Evolutionary conservation across 2,329 filamentous ascomycete species (phyloP).

Genomic region (Trichoderma sp.): DNA sequence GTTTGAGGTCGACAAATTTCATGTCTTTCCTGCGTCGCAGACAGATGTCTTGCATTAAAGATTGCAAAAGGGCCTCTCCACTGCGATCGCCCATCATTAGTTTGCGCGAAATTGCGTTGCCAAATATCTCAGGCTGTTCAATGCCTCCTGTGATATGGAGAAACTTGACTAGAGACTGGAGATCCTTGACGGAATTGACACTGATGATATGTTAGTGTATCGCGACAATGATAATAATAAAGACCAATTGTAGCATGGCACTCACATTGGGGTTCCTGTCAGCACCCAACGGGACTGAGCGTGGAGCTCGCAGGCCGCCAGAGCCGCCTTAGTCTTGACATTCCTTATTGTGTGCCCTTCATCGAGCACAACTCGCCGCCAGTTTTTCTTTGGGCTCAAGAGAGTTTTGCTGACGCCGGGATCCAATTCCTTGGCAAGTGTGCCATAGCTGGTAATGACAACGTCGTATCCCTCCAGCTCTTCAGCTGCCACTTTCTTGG

Average conservation of each 20-base stretch:
- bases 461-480: conserved; percentile 68
- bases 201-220: conserved; percentile 35
- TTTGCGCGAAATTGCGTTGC: conserved; percentile 59
- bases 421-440: conserved; percentile 64
- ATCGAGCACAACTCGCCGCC: conserved; percentile 77
- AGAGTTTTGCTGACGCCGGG: conserved; percentile 23
- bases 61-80: conserved; percentile 65
- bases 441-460: conserved; percentile 82
- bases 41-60: conserved; percentile 76
- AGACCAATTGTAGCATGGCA: conserved; percentile 1
- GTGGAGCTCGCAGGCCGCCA: conserved; percentile 63
- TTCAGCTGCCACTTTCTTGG: conserved; percentile 51
- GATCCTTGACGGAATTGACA: conserved; percentile 76
- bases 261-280: conserved; percentile 74
- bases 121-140: conserved; percentile 71
- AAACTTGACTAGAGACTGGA: conserved; percentile 78
- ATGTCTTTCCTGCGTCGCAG: conserved; percentile 83
- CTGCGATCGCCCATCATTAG: conserved; percentile 55
- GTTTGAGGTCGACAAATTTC: conserved; percentile 77
- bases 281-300: conserved; percentile 76
- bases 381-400: conserved; percentile 45
- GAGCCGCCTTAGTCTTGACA: conserved; percentile 66
- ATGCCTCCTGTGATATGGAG: conserved; percentile 73
- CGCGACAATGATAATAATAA: neutral
- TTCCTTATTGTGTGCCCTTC: conserved; percentile 84